Conservation (phyloP, 257 asterid genomes). For the Scutellaria minor region DNA sequence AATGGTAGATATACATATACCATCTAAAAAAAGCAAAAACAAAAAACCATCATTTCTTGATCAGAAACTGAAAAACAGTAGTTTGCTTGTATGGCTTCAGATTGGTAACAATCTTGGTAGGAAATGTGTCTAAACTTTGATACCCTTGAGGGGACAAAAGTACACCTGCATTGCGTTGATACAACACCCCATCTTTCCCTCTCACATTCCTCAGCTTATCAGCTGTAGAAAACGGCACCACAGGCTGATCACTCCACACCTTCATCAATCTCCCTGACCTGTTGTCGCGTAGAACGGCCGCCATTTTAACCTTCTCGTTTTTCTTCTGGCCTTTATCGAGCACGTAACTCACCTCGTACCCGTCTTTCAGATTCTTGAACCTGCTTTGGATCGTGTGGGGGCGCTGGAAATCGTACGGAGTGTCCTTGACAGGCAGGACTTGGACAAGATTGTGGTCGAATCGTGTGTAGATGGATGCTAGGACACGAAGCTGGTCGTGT, state of each 20-base stretch:
- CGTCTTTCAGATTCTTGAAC: constrained; percentile 1
- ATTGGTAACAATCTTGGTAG: neutral
- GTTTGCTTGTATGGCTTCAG: neutral
- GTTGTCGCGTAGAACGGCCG: neutral
- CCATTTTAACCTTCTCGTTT: neutral
- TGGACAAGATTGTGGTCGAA: neutral
- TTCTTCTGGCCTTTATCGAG: neutral
- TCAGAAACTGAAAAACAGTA: neutral
- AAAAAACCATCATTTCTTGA: neutral
- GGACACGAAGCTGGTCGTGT: neutral
- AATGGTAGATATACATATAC: no score
- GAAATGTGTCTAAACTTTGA: no score
- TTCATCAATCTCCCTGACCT: constrained; percentile 11
- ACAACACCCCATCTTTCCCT: constrained; percentile 8
- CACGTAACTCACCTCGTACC: neutral
- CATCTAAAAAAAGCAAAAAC: neutral
- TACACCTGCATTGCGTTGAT: neutral
- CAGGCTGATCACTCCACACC: neutral
- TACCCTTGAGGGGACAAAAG: neutral
- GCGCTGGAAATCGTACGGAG: neutral
- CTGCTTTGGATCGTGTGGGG: neutral
- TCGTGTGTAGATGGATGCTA: neutral
- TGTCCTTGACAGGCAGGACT: neutral
- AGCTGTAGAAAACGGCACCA: neutral
- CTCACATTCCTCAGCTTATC: neutral